Evolutionary conservation across 2,329 filamentous ascomycete genomes (phyloP), one percentile per base, ranked within the genome.

Genomic region (Neonectria hederae): DNA sequence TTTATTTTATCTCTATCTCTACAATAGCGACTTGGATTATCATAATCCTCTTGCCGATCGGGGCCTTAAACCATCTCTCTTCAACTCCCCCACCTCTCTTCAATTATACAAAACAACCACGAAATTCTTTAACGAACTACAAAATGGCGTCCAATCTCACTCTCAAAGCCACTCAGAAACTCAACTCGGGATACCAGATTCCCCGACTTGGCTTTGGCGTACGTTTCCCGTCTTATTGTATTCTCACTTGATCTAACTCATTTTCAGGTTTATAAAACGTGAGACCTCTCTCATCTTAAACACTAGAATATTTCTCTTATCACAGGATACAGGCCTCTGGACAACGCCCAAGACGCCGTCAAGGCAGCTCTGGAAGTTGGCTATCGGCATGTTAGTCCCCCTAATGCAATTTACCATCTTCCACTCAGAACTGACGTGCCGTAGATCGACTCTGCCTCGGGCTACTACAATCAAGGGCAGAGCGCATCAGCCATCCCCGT

Each of bases 201-300:
- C 86, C 86, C 1, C 76, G 78, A 9, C 75, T 87, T 21, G 86
- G 86, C 49, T 87, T 83, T 65, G 86, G 86, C 55, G 85, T 87
- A 78, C 70, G 84, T 78, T 17, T 11, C 22, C 26, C 14, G 19
- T 52, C 43, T 53, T 40, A 38, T 28, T 13, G 42, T 11, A 24
- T 43, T 11, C 21, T 4, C 19, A 43, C 8, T 19, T 21, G n/a
- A 43, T 38, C 64, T 73, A 58, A 69, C 61, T 32, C 22, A 13
- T 28, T 4, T 42, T 3, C 67, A 87, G 84, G 81, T 87, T 63
- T 87, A 84, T 73, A 80, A 86, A 77, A 84, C 81, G 85, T 87
- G 70, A 80, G 72, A 45, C 42, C 42, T 53, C 62, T 79, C 68
- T 5, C 26, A 46, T 30, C 46, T 2, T 35, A 17, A 52, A 35